Evolutionary conservation across 2,329 filamentous ascomycete species (phyloP).

Genomic region (Fusarium fujikuroi): DNA sequence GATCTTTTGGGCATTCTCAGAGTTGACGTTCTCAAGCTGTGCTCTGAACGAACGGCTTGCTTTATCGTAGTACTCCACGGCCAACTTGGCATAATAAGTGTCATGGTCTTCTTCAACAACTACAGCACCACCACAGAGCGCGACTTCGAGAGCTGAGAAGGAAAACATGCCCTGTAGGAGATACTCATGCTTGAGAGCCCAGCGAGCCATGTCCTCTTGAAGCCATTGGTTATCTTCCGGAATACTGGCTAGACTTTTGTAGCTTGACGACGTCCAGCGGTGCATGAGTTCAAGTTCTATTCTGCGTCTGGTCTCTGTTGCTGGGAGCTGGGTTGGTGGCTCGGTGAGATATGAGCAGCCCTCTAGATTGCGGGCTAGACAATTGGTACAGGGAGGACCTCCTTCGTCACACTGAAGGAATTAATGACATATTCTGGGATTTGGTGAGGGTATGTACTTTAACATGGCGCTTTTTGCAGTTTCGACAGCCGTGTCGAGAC

Average conservation of each 20-base stretch:
- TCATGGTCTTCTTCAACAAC: conserved; percentile 26
- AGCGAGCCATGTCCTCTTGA: conserved; percentile 47
- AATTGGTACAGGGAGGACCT: conserved; percentile 51
- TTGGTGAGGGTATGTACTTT: conserved; percentile 23
- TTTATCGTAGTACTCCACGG: conserved; percentile 42
- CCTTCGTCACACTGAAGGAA: conserved; percentile 49
- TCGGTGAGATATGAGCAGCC: conserved; percentile 36
- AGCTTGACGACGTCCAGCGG: conserved; percentile 60
- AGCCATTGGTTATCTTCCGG: conserved; percentile 51
- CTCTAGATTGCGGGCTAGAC: conserved; percentile 42
- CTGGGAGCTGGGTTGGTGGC: conserved; percentile 9
- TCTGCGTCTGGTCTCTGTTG: conserved; percentile 39
- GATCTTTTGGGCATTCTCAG: conserved; percentile 34
- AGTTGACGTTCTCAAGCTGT: conserved; percentile 34
- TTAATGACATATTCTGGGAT: not conserved
- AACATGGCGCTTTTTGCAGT: conserved; percentile 42
- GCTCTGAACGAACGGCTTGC: conserved; percentile 38
- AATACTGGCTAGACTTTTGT: conserved; percentile 52
- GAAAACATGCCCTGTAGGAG: conserved; percentile 51
- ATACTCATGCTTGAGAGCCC: conserved; percentile 53
- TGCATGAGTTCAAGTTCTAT: conserved; percentile 64
- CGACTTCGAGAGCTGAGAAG: conserved; percentile 39
- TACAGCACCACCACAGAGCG: conserved; percentile 31
- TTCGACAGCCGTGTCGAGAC: conserved; percentile 41
- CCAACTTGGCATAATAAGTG: conserved; percentile 35